Percentiles rank a stretch among this genome's conserved stretches.
Conservation (phyloP, 116 monocot species). For the Dioscorea cayenensis region DNA sequence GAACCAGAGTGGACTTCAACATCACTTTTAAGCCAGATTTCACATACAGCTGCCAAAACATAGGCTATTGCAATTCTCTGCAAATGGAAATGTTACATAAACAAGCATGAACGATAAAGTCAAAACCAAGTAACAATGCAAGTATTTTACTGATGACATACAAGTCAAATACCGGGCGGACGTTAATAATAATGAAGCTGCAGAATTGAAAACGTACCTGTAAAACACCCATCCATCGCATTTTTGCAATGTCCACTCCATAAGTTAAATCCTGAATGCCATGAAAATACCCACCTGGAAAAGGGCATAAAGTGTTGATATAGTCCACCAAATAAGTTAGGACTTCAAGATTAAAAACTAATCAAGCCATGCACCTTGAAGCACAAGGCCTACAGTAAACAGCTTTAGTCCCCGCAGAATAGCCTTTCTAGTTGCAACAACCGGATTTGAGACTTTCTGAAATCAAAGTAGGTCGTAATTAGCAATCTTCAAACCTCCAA, state of each 20-base stretch:
- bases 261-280: slow-evolving; percentile 62
- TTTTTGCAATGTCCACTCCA: slow-evolving; percentile 74
- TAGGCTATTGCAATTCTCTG: slow-evolving; percentile 96
- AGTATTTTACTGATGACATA: no score
- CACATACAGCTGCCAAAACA: slow-evolving; percentile 61
- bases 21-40: slow-evolving; percentile 74
- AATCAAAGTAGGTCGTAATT: neutral
- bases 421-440: slow-evolving; percentile 55
- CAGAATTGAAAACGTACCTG: slow-evolving; percentile 37
- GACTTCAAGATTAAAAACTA: neutral
- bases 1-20: slow-evolving; percentile 49
- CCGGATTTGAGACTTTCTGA: slow-evolving; percentile 66
- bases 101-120: no score
- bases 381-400: slow-evolving; percentile 54
- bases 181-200: neutral
- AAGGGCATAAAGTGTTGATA: slow-evolving; percentile 1
- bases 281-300: slow-evolving; percentile 85
- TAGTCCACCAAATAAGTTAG: neutral
- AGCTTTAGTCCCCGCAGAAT: slow-evolving; percentile 64
- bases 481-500: neutral
- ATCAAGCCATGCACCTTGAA: slow-evolving; percentile 56
- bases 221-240: slow-evolving; percentile 85
- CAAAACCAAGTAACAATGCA: neutral
- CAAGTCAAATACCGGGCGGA: no score
- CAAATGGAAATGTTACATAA: neutral